phyloP scores from a whole-genome alignment of 495 filamentous ascomycete species.

The Talaromyces borbonicus region DNA sequence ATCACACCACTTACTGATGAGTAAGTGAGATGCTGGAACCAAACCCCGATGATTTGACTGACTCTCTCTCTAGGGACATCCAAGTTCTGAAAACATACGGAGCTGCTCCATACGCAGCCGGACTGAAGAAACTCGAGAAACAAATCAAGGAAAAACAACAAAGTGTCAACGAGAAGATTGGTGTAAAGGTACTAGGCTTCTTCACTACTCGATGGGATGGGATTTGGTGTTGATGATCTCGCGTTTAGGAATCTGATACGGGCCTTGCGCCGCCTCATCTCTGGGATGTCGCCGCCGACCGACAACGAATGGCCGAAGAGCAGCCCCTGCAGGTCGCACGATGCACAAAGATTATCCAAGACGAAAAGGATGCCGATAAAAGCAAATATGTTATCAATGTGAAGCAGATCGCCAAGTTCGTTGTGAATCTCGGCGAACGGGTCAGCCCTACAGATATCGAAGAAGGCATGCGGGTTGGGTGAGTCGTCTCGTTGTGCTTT shows the following conservation, averaged over 20 bases:
- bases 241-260: constrained; percentile 83
- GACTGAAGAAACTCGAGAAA: constrained; percentile 91
- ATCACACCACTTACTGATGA: constrained; percentile 93
- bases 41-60: constrained; percentile 10
- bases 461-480: constrained; percentile 95
- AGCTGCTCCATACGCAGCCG: constrained; percentile 86
- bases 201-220: no score
- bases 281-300: constrained; percentile 96
- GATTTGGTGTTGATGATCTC: constrained; percentile 18
- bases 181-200: constrained; percentile 52
- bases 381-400: constrained; percentile 99
- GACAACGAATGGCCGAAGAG: constrained; percentile 96
- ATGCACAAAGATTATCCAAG: constrained; percentile 97
- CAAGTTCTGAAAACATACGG: constrained; percentile 99
- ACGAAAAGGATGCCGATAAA: constrained; percentile 94
- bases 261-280: constrained; percentile 95
- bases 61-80: constrained; percentile 63
- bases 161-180: constrained; percentile 97
- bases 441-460: constrained; percentile 98
- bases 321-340: constrained; percentile 95
- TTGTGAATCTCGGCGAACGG: constrained; percentile 94
- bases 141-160: constrained; percentile 97
- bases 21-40: constrained; percentile 41
- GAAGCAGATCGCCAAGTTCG: constrained; percentile 99
- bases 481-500: constrained; percentile 19